Base-by-base conservation (phyloP, 345 rosid species). In the Pistacia integerrima region DNA sequence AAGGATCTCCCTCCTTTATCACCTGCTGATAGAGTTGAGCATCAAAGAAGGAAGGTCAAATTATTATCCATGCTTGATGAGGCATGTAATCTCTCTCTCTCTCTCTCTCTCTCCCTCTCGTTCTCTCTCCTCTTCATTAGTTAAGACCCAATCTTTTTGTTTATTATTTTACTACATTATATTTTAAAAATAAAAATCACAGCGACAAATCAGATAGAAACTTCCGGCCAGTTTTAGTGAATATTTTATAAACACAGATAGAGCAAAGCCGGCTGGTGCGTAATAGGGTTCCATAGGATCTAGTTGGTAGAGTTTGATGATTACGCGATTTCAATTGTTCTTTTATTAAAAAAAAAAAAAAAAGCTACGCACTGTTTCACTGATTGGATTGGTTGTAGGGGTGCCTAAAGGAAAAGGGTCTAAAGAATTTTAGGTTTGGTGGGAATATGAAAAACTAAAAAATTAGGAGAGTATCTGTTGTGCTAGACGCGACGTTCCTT, bases 1-100 rank as follows among this genome's bases (percentile, higher is more conserved):
- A 89, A 86, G 49, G 95, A 93, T 77, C 69, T 73, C 54, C 87
- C 92, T 83, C 87, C 92, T 56, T 80, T 90, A 61, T 90, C 98
- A 60, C 90, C 94, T 2, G 81, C 97, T 60, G 98, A 96, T 77
- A 86, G 98, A 78, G 92, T 92, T 87, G 98, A 96, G 77, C 94
- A 92, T 84, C 99, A 96, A 76, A 89, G 98, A 82, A 90, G 94
- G 82, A 96, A 93, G 90, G 97, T 86, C 91, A 96, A 93, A 82
- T 90, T 96, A 55, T 76, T 96, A 74, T 79, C 94, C 82, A 96
- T 93, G 99, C 97, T 96, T 84, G 99, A 96, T 79, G 98, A 96
- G 99, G 99, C 92, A 93, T 84, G 97, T 95, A 80, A 73, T 44
- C 74, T 71, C 81, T 85, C 76, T 80, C 74, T 73, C 33, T n/a